These are phyloP conservation scores for Litsea cubeba DNA, from an alignment of 164 flowering plant species.

Conservation along the genomic window DNA sequence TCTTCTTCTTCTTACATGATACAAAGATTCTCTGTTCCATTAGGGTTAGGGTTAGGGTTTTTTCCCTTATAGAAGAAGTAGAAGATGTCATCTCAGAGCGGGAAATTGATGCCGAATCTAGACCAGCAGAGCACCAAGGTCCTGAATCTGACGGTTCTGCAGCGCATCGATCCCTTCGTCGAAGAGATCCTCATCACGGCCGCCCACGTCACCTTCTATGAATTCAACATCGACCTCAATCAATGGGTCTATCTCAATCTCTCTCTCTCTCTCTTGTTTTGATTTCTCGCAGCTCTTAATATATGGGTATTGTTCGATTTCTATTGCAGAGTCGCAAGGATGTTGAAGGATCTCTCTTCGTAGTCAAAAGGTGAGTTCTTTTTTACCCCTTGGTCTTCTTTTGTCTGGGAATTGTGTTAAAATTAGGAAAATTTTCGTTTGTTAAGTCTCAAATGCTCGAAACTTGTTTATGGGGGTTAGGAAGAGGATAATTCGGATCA, in stretches of 20 bases:
- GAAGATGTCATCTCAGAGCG: slow-evolving; percentile 12
- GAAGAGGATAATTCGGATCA: too few relatives aligned
- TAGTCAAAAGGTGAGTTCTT: slow-evolving; percentile 75
- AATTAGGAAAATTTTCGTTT: too few relatives aligned
- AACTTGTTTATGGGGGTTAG: too few relatives aligned
- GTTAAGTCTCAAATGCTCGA: too few relatives aligned
- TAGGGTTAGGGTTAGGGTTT: too few relatives aligned
- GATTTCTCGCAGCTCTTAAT: background rate
- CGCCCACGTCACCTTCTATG: slow-evolving; percentile 90
- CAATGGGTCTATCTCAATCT: slow-evolving; percentile 57
- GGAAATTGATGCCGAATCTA: slow-evolving; percentile 80
- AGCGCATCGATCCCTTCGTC: slow-evolving; percentile 75
- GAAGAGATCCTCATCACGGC: slow-evolving; percentile 89
- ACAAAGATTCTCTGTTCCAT: too few relatives aligned
- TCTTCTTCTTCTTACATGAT: too few relatives aligned
- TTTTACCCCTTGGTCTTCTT: background rate
- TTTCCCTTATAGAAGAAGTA: background rate
- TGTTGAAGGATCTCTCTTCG: slow-evolving; percentile 94
- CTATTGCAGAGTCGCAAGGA: slow-evolving; percentile 86
- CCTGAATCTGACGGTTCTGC: slow-evolving; percentile 91
- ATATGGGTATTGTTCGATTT: background rate
- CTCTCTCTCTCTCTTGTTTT: background rate
- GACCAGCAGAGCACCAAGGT: slow-evolving; percentile 75
- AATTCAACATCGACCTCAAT: slow-evolving; percentile 71
- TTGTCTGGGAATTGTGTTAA: background rate